phyloP scores from a whole-genome alignment of 2,329 filamentous ascomycete species.

The Myrmaecium sp. region DNA sequence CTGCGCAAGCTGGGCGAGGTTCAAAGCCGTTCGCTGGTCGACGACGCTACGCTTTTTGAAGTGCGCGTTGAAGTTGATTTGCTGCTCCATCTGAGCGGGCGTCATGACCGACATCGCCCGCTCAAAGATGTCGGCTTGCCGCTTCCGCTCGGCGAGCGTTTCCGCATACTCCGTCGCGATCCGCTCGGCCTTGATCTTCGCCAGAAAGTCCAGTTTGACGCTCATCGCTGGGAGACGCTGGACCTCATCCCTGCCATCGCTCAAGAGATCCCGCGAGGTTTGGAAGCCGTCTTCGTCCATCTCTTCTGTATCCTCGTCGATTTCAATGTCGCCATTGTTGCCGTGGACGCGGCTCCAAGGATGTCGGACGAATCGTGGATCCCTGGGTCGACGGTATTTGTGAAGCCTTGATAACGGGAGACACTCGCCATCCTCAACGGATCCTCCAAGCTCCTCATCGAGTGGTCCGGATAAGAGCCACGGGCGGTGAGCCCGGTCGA shows the following conservation, averaged over 20 bases:
- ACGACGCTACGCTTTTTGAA: constrained; percentile 22
- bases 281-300: constrained; percentile 25
- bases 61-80: constrained; percentile 1
- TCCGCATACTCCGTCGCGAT: neutral
- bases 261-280: constrained; percentile 18
- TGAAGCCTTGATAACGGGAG: constrained; percentile 9
- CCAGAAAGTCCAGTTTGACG: constrained; percentile 43
- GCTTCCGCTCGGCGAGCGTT: neutral
- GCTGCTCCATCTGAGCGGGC: constrained; percentile 7
- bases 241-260: constrained; percentile 20
- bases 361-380: constrained; percentile 32
- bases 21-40: constrained; percentile 50
- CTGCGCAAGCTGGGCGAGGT: constrained; percentile 40
- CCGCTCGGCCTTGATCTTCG: constrained; percentile 30
- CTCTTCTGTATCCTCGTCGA: constrained; percentile 26
- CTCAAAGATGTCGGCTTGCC: constrained; percentile 3
- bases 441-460: neutral
- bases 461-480: constrained; percentile 3
- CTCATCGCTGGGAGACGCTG: constrained; percentile 28
- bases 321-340: constrained; percentile 31
- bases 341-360: constrained; percentile 41
- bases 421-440: neutral
- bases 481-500: constrained; percentile 1
- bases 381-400: constrained; percentile 19
- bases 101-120: constrained; percentile 6